phyloP scores from a whole-genome alignment of 306 rosid species.

The Astragalus membranaceus region DNA sequence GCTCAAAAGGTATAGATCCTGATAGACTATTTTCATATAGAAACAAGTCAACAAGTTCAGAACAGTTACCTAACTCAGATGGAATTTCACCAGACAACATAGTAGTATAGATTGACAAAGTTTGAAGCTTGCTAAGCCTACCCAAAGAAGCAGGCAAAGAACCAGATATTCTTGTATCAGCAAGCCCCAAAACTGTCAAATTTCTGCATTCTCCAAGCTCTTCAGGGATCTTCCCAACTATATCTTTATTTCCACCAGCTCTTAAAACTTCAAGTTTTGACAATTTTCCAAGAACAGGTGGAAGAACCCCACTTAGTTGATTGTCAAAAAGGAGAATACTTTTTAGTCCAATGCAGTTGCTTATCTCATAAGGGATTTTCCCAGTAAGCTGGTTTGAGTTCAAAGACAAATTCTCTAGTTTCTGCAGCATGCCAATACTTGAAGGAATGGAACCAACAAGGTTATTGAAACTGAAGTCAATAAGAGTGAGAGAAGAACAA shows the following conservation, averaged over 20 bases:
- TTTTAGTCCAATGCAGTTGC: slow-evolving; percentile 41
- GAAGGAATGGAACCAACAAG: slow-evolving; percentile 69
- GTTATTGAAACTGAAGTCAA: slow-evolving; percentile 66
- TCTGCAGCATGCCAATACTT: slow-evolving; percentile 44
- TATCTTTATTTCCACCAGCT: slow-evolving; percentile 78
- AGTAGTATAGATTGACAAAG: slow-evolving; percentile 78
- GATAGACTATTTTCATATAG: slow-evolving; percentile 79
- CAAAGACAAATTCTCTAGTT: slow-evolving; percentile 49
- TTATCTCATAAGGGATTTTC: slow-evolving; percentile 58
- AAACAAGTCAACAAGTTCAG: slow-evolving; percentile 73
- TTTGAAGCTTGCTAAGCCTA: slow-evolving; percentile 55
- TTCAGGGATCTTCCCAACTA: slow-evolving; percentile 66
- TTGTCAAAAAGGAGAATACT: slow-evolving; percentile 60
- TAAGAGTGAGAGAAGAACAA: slow-evolving; percentile 34
- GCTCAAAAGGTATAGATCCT: slow-evolving; percentile 72
- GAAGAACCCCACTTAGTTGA: slow-evolving; percentile 46
- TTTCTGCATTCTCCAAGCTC: slow-evolving; percentile 69
- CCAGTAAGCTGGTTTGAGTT: slow-evolving; percentile 76
- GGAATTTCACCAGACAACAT: slow-evolving; percentile 94
- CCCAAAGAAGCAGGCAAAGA: slow-evolving; percentile 75
- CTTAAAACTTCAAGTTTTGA: slow-evolving; percentile 52
- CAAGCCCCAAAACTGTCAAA: slow-evolving; percentile 69
- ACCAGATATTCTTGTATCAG: slow-evolving; percentile 72
- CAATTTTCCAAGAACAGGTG: slow-evolving; percentile 49
- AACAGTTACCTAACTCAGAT: slow-evolving; percentile 77